Evolutionary conservation across 1,139 yeast genomes (phyloP).

Genomic region (Saccharomycopsis phalli): DNA sequence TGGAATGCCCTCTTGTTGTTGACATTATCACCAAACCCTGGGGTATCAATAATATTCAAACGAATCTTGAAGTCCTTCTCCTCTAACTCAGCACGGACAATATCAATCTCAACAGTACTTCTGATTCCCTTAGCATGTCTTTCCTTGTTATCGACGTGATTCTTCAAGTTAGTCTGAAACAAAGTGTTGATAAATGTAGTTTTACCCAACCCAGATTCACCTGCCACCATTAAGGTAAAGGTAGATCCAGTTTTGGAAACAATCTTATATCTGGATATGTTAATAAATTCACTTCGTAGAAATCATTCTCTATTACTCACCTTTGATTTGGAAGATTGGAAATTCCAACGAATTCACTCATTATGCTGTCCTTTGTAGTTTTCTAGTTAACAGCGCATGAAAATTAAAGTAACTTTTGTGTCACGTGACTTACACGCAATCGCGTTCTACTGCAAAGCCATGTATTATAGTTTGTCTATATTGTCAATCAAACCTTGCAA

Average conservation of each 20-base stretch:
- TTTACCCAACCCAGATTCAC: constrained; percentile 91
- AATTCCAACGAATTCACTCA: constrained; percentile 51
- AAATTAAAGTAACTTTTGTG: too few relatives aligned
- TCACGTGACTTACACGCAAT: too few relatives aligned
- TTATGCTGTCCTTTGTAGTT: not conserved
- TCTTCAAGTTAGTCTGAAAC: constrained; percentile 52
- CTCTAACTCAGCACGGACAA: constrained; percentile 83
- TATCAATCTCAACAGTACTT: constrained; percentile 86
- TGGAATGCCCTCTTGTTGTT: constrained; percentile 92
- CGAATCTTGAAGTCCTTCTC: constrained; percentile 85
- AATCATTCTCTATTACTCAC: constrained; percentile 34
- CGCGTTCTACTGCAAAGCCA: not conserved
- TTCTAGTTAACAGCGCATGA: constrained; percentile 1
- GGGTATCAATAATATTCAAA: constrained; percentile 88
- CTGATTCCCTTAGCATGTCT: constrained; percentile 69
- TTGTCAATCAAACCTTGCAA: constrained; percentile 39
- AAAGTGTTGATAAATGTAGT: constrained; percentile 91
- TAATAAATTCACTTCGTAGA: constrained; percentile 4
- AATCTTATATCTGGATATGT: constrained; percentile 66
- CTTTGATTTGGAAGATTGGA: constrained; percentile 90
- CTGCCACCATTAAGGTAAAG: constrained; percentile 90
- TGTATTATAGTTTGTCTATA: not conserved
- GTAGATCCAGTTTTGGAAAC: constrained; percentile 84
- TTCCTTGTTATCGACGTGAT: constrained; percentile 52
- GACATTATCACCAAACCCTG: constrained; percentile 96